Conservation (phyloP, 108 stramenopile species). For the Asterionellopsis glacialis region DNA sequence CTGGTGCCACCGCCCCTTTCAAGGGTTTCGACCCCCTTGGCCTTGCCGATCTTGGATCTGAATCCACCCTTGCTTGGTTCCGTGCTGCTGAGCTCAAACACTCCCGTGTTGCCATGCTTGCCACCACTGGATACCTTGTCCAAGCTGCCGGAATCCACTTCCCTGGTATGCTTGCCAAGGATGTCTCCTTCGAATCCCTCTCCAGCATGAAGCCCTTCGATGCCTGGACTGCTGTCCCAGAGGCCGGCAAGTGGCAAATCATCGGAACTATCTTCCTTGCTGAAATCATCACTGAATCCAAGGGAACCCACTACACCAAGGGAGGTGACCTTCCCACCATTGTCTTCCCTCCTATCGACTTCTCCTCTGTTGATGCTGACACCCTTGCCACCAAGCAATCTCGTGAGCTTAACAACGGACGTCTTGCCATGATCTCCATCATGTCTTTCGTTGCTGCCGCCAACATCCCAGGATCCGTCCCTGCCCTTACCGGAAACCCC, state of each 20-base stretch:
- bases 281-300: conserved; percentile 58
- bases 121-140: conserved; percentile 60
- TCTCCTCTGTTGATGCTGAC: conserved; percentile 50
- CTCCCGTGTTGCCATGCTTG: conserved; percentile 83
- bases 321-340: conserved; percentile 64
- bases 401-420: conserved; percentile 78
- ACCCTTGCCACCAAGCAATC: conserved; percentile 44
- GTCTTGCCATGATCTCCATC: conserved; percentile 76
- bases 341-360: conserved; percentile 76
- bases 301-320: conserved; percentile 66
- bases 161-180: conserved; percentile 65
- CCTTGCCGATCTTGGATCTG: conserved; percentile 40
- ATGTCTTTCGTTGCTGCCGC: conserved; percentile 66
- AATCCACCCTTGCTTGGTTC: conserved; percentile 74
- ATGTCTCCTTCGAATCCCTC: conserved; percentile 64
- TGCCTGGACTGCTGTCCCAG: conserved; percentile 73
- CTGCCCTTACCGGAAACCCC: conserved; percentile 55
- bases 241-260: conserved; percentile 65
- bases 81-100: conserved; percentile 88
- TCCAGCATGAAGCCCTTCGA: conserved; percentile 70
- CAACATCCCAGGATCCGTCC: conserved; percentile 74
- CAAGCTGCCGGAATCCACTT: conserved; percentile 63
- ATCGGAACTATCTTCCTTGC: conserved; percentile 59
- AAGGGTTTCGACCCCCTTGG: conserved; percentile 46
- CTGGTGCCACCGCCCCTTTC: conserved; percentile 3